Conservation (phyloP, 441 rosid genomes). For the Populus hybrid region DNA sequence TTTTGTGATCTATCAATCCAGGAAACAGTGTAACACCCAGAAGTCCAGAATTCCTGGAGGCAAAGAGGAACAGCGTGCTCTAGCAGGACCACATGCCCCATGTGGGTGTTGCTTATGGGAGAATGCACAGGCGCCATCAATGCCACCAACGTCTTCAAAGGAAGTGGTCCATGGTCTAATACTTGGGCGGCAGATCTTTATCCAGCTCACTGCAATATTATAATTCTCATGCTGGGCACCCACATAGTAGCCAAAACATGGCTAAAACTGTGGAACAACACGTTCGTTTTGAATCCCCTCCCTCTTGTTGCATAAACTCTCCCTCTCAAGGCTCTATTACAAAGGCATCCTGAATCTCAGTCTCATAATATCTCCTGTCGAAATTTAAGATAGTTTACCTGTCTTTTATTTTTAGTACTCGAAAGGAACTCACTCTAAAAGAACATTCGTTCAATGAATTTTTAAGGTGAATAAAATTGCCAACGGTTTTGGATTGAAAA, state of each 20-base stretch:
- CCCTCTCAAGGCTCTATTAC: too few species aligned
- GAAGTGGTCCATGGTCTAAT: background rate
- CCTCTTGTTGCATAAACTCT: too few species aligned
- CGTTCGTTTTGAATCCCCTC: background rate
- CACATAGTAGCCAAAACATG: background rate
- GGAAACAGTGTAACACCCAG: conserved; percentile 11
- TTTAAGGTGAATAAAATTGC: background rate
- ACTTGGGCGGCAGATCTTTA: conserved; percentile 14
- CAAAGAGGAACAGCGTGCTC: background rate
- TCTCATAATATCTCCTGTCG: background rate
- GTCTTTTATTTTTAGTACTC: background rate
- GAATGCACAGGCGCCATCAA: background rate
- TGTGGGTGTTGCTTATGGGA: conserved; percentile 14
- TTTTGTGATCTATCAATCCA: conserved; percentile 24
- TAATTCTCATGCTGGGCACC: background rate
- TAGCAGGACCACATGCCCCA: conserved; percentile 2
- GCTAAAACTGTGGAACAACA: background rate
- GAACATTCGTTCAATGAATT: background rate
- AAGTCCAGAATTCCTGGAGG: background rate
- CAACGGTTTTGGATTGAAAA: background rate
- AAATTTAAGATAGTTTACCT: background rate
- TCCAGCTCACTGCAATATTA: conserved; percentile 6
- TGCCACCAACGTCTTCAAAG: background rate
- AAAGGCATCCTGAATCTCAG: background rate
- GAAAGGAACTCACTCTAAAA: background rate